Percentiles rank a stretch among this genome's conserved stretches.
These are phyloP conservation scores for Vitis hybrid DNA, from an alignment of 177 flowering plant genomes.

Conservation along the genomic window DNA sequence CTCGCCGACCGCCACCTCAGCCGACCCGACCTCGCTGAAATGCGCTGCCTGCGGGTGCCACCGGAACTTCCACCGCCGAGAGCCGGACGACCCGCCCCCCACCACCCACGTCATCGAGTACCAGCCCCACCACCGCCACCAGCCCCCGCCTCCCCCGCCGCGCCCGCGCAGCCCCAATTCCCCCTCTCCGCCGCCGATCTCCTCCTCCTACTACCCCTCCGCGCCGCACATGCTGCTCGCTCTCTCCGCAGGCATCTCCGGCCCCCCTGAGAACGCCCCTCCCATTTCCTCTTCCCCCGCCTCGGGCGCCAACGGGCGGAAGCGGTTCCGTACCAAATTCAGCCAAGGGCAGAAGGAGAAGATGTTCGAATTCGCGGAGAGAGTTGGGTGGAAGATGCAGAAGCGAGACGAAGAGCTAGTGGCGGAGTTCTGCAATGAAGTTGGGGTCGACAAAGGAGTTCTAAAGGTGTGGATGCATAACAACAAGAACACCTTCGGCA, in stretches of 20 bases:
- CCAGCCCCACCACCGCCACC: conserved; percentile 44
- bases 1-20: conserved; percentile 41
- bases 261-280: conserved; percentile 12
- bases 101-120: conserved; percentile 26
- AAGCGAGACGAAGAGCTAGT: conserved; percentile 64
- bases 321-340: conserved; percentile 82
- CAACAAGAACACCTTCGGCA: conserved; percentile 69
- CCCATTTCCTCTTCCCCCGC: conserved; percentile 7
- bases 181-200: conserved; percentile 50
- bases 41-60: conserved; percentile 98
- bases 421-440: conserved; percentile 64
- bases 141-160: conserved; percentile 30
- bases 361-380: conserved; percentile 74
- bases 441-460: conserved; percentile 65
- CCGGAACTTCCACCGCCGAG: conserved; percentile 90
- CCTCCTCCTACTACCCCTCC: conserved; percentile 54
- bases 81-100: conserved; percentile 47
- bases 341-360: conserved; percentile 74
- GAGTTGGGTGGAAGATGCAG: conserved; percentile 87
- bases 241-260: conserved; percentile 43
- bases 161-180: conserved; percentile 35
- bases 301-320: conserved; percentile 26
- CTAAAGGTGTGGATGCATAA: conserved; percentile 99
- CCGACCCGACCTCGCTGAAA: conserved; percentile 68
- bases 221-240: conserved; percentile 83